Base-by-base conservation (phyloP, 129 eudicot species). In the Flaveria trinervia region DNA sequence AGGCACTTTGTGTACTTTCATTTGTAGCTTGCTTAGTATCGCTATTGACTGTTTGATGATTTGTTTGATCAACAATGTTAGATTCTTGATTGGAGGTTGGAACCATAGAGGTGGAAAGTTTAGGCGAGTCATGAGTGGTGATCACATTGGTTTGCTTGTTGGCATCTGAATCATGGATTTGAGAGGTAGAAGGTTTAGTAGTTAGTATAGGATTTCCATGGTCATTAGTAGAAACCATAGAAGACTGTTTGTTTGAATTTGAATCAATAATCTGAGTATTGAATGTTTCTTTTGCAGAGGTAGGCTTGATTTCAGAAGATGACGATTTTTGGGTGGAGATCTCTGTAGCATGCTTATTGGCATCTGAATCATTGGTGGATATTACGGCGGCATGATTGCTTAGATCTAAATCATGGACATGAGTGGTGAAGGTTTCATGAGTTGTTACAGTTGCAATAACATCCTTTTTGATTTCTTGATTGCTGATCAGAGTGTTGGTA, bases 391-490 rank as follows among this genome's bases (percentile, higher is more conserved):
- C 66, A 48, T 57, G 77, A 7, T 56, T 73, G 49, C 45, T 62
- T 2, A 46, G 43, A 48, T 45, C 51, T 62, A 62, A 64, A 61
- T 75, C 64, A 16, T 49, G 13, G 14, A 11, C 50, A 23, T 75
- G 71, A 65, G 72, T 9, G 20, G 39, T 46, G 62, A 68, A 73
- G 7, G 39, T 73, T 41, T 55, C 54, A 0, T 2, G 11, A 23
- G 65, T 20, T 13, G 65, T 22, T 1, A 28, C 14, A 18, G 62
- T 18, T 73, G 46, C 64, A 22, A 56, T 13, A 57, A 41, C 81
- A 3, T 18, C 74, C 15, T 23, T 68, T 68, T 77, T 68, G 26
- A 39, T 44, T 52, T 77, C 74, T 49, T 66, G 44, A 20, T 77
- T 43, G 43, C 11, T 16, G 18, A 16, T 25, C 9, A 30, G 33